Conservation (phyloP, 805 yeast species). For the Starmerella tilneyi region DNA sequence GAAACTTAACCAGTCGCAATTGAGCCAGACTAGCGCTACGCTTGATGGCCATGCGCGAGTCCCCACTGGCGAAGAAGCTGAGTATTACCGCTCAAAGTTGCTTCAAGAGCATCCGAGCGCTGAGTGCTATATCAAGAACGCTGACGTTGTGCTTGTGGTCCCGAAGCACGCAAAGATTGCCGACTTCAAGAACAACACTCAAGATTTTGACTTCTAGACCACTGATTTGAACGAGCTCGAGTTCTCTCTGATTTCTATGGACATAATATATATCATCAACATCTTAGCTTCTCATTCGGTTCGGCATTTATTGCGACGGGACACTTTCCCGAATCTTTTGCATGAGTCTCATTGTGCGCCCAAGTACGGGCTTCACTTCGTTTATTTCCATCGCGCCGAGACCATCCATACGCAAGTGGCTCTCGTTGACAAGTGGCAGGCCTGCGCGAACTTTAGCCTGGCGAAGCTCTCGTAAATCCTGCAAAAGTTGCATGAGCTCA, state of each 20-base stretch:
- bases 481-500: constrained; percentile 56
- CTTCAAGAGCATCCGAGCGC: constrained; percentile 60
- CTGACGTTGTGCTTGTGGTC: constrained; percentile 52
- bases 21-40: constrained; percentile 74
- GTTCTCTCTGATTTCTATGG: not conserved
- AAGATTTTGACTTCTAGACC: constrained; percentile 1
- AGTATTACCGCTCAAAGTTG: constrained; percentile 52
- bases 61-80: constrained; percentile 40
- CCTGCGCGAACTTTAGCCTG: constrained; percentile 75
- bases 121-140: constrained; percentile 52
- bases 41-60: constrained; percentile 61
- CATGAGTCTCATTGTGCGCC: constrained; percentile 70
- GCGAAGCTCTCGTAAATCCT: constrained; percentile 77
- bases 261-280: no score
- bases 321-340: constrained; percentile 37
- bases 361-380: constrained; percentile 73
- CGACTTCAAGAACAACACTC: constrained; percentile 35
- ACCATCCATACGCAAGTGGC: constrained; percentile 73
- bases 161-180: constrained; percentile 66
- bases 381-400: constrained; percentile 76
- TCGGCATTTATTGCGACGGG: not conserved
- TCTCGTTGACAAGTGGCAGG: constrained; percentile 63
- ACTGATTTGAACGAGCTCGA: not conserved
- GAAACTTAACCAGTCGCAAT: constrained; percentile 66
- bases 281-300: not conserved